Conservation (phyloP, 768 basidiomycete species). For the Termitomyces heimii region DNA sequence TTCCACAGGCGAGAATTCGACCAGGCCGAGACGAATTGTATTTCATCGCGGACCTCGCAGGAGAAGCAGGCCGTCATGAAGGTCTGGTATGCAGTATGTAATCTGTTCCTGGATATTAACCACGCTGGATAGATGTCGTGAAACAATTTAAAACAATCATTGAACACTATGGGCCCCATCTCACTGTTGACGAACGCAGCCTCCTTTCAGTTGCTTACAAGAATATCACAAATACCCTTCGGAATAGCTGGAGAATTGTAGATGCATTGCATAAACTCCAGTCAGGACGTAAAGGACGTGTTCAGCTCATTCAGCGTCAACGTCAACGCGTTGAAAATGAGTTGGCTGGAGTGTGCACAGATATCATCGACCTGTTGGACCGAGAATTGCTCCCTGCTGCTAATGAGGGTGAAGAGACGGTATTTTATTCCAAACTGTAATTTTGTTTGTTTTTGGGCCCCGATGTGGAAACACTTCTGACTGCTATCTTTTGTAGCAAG, state of each 20-base stretch:
- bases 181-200: constrained; percentile 83
- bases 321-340: constrained; percentile 73
- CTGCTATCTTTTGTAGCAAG: constrained; percentile 18
- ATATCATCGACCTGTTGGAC: constrained; percentile 69
- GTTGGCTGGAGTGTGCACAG: constrained; percentile 71
- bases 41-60: constrained; percentile 75
- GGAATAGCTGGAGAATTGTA: constrained; percentile 81
- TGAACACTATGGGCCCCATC: constrained; percentile 57
- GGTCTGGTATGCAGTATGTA: constrained; percentile 34
- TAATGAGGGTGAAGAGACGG: constrained; percentile 72
- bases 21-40: constrained; percentile 33
- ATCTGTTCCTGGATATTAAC: background rate
- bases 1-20: constrained; percentile 9
- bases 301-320: constrained; percentile 64
- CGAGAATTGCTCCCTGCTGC: constrained; percentile 41
- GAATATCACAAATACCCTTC: constrained; percentile 78
- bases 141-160: constrained; percentile 73
- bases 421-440: constrained; percentile 89
- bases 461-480: too few relatives aligned
- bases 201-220: constrained; percentile 88
- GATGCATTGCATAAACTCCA: constrained; percentile 72
- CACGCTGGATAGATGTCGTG: constrained; percentile 55
- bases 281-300: constrained; percentile 39
- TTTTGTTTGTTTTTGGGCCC: constrained; percentile 14
- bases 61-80: constrained; percentile 86